Percentiles rank a stretch among this genome's conserved stretches.
Evolutionary conservation across 2,329 filamentous ascomycete species (phyloP).

Genomic region (Ophiostoma populinum): DNA sequence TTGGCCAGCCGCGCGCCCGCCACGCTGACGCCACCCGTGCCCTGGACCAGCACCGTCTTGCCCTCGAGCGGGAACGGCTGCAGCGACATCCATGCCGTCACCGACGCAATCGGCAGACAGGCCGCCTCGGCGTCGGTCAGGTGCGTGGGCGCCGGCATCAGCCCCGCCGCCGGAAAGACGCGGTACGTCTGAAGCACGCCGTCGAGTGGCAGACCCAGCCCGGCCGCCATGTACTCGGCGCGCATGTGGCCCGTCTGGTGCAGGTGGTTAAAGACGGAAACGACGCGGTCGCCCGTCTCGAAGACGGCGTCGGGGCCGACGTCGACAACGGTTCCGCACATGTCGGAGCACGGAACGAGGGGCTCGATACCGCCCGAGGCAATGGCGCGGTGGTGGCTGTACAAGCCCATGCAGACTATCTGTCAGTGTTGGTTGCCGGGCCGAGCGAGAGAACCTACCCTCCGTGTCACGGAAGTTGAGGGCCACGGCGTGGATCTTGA

Average conservation of each 20-base stretch:
- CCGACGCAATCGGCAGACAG: slow-evolving; percentile 40
- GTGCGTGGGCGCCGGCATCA: slow-evolving; percentile 39
- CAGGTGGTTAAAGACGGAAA: slow-evolving; percentile 43
- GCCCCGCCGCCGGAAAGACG: slow-evolving; percentile 36
- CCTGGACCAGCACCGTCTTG: slow-evolving; percentile 32
- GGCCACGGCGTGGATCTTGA: slow-evolving; percentile 29
- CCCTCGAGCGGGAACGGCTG: slow-evolving; percentile 12
- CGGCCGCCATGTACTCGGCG: slow-evolving; percentile 34
- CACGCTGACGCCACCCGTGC: slow-evolving; percentile 35
- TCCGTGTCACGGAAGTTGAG: slow-evolving; percentile 35
- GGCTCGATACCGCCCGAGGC: slow-evolving; percentile 18
- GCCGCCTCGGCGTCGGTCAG: slow-evolving; percentile 40
- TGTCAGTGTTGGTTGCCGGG: not conserved
- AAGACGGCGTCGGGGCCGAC: slow-evolving; percentile 27
- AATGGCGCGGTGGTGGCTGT: slow-evolving; percentile 45
- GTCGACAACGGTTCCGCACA: slow-evolving; percentile 43
- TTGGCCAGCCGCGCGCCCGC: slow-evolving; percentile 36
- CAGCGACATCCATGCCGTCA: slow-evolving; percentile 49
- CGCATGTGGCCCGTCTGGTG: slow-evolving; percentile 42
- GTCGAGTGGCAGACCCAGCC: slow-evolving; percentile 41
- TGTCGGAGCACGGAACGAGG: slow-evolving; percentile 52
- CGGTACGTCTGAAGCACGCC: slow-evolving; percentile 43
- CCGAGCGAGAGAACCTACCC: slow-evolving; percentile 16
- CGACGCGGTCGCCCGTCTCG: slow-evolving; percentile 44
- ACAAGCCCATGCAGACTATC: slow-evolving; percentile 45